A percentile compares a stretch with the other conserved stretches of the same genome.
phyloP scores from a whole-genome alignment of 805 yeast species.

The Kodamaea kaohsiungensis region DNA sequence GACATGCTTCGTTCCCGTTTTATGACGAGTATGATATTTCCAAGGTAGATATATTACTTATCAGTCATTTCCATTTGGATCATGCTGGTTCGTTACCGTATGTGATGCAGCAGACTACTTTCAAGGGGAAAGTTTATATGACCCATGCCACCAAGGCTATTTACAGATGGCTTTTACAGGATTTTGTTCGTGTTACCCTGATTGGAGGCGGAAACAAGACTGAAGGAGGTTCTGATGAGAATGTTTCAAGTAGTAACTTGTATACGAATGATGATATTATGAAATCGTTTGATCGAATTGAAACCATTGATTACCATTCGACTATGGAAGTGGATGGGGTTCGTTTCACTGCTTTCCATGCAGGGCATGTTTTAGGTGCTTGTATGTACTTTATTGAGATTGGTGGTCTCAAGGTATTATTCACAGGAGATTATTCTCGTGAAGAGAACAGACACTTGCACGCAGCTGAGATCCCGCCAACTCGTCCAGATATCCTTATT shows the following conservation, averaged over 20 bases:
- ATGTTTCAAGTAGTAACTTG: slow-evolving; percentile 44
- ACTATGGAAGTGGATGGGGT: slow-evolving; percentile 94
- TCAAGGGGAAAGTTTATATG: slow-evolving; percentile 96
- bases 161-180: slow-evolving; percentile 91
- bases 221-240: slow-evolving; percentile 14
- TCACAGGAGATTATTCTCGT: slow-evolving; percentile 96
- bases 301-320: slow-evolving; percentile 93
- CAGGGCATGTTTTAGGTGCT: slow-evolving; percentile 99
- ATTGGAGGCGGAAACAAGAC: slow-evolving; percentile 48
- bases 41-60: slow-evolving; percentile 79
- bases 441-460: slow-evolving; percentile 95
- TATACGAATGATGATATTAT: slow-evolving; percentile 90
- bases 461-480: slow-evolving; percentile 91
- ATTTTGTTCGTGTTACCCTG: slow-evolving; percentile 87
- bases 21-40: slow-evolving; percentile 93
- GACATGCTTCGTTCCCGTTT: slow-evolving; percentile 88
- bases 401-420: slow-evolving; percentile 84
- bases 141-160: slow-evolving; percentile 99
- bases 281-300: slow-evolving; percentile 85
- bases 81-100: slow-evolving; percentile 98
- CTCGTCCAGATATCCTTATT: slow-evolving; percentile 83
- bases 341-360: slow-evolving; percentile 96
- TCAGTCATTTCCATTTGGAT: slow-evolving; percentile 95
- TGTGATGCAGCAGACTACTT: slow-evolving; percentile 95
- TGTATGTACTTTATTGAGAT: slow-evolving; percentile 96